phyloP scores from a whole-genome alignment of 352 stramenopile species.

The Phytopythium delawarense region DNA sequence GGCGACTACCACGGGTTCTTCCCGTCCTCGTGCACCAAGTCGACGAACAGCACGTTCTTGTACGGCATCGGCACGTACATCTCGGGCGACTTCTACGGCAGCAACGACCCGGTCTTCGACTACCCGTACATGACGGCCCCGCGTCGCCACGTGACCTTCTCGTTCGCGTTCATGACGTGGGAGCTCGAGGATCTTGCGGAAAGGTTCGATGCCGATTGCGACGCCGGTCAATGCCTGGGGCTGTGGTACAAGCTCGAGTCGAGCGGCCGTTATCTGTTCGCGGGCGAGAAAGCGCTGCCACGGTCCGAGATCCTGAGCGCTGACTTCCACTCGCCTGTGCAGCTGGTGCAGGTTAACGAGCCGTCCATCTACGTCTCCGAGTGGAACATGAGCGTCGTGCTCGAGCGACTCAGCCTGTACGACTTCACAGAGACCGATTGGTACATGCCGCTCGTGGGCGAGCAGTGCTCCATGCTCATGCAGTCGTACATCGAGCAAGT shows the following conservation, averaged over 20 bases:
- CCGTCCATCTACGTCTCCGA: conserved; percentile 12
- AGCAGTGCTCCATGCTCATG: conserved; percentile 36
- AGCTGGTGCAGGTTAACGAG: conserved; percentile 39
- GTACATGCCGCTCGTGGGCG: conserved; percentile 10
- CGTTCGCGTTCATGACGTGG: conserved; percentile 39
- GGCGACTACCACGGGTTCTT: conserved; percentile 37
- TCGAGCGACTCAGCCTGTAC: conserved; percentile 23
- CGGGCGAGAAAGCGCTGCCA: conserved; percentile 26
- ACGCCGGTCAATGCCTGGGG: conserved; percentile 21
- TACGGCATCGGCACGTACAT: conserved; percentile 48
- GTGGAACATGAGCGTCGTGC: conserved; percentile 5
- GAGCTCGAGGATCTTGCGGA: conserved; percentile 19
- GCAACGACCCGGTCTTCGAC: not conserved
- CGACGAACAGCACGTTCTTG: conserved; percentile 24
- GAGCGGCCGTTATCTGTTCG: conserved; percentile 40
- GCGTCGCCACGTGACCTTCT: conserved; percentile 35
- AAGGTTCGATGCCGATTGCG: conserved; percentile 32
- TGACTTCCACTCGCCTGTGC: conserved; percentile 35
- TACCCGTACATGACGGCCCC: conserved; percentile 28
- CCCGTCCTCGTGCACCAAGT: conserved; percentile 21
- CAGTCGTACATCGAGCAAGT: conserved; percentile 44
- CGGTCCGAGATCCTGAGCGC: conserved; percentile 14
- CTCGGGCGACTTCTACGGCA: conserved; percentile 28
- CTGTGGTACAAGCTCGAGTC: conserved; percentile 40
- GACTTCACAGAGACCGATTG: conserved; percentile 19